phyloP scores from a whole-genome alignment of 768 basidiomycete genomes.

The Neoboletus subvelutipes region DNA sequence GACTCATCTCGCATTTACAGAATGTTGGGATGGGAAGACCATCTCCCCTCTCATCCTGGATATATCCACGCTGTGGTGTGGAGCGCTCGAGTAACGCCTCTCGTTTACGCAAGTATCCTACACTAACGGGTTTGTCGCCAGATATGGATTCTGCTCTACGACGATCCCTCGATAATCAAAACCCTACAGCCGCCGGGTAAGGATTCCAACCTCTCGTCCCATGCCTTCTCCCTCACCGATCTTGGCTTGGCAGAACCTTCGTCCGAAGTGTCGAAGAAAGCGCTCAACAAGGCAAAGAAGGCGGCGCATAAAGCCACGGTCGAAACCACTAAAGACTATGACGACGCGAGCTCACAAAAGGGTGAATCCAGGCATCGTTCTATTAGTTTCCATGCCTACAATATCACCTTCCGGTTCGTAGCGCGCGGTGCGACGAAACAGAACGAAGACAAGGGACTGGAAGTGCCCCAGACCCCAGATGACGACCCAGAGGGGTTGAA shows the following conservation, averaged over 20 bases:
- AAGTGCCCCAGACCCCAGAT: slow-evolving; percentile 56
- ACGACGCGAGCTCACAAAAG: slow-evolving; percentile 55
- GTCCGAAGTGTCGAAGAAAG: slow-evolving; percentile 60
- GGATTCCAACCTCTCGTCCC: slow-evolving; percentile 23
- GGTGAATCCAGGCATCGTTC: slow-evolving; percentile 39
- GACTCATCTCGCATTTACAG: slow-evolving; percentile 38
- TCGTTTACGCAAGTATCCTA: slow-evolving; percentile 10
- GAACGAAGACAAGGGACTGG: slow-evolving; percentile 70
- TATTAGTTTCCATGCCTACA: slow-evolving; percentile 8
- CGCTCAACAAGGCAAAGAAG: slow-evolving; percentile 86
- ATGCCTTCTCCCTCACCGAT: slow-evolving; percentile 21
- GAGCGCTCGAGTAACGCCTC: slow-evolving; percentile 58
- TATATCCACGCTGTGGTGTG: slow-evolving; percentile 73
- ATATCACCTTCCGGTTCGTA: slow-evolving; percentile 17
- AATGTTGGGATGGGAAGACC: slow-evolving; percentile 80
- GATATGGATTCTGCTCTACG: slow-evolving; percentile 74
- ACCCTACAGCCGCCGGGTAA: slow-evolving; percentile 38
- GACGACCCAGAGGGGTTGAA: slow-evolving; percentile 84
- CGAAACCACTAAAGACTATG: slow-evolving; percentile 40
- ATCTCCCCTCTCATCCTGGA: slow-evolving; percentile 68
- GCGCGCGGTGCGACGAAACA: slow-evolving; percentile 30
- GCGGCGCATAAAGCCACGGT: slow-evolving; percentile 58
- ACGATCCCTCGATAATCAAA: slow-evolving; percentile 64
- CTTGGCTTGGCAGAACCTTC: slow-evolving; percentile 11
- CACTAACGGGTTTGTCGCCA: slow-evolving; percentile 29